Evolutionary conservation across 1,284 basidiomycete genomes (phyloP), one percentile per base, ranked within the genome.

Genomic region (Blastosporella zonata): DNA sequence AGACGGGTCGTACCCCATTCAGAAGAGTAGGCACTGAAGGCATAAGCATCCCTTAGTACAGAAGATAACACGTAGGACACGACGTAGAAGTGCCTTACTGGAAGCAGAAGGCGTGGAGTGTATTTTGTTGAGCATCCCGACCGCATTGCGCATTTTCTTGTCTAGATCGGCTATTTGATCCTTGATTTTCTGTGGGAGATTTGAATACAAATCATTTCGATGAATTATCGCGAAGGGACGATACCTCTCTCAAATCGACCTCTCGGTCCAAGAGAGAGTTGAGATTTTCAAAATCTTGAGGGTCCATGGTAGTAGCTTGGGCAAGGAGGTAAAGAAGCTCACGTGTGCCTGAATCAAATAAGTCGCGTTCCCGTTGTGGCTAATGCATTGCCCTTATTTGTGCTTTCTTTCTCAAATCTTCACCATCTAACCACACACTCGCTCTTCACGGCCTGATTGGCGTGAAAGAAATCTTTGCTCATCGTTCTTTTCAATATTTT

Each of bases 81-180:
- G 13, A 49, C 20, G 43, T 23, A 50, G 43, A 36, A 40, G 51
- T 13, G 3, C 62, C 75, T 59, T 62, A 90, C 87, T 71, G 46
- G 77, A 71, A 36, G 74, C 68, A 2, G 71, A 60, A n/a, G 78
- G 77, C 1, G 87, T 90, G 3, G 86, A 87, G 58, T 91, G 87
- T 27, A 90, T 81, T 57, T 79, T 85, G 67, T 85, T 88, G 51
- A 90, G 69, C 31, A 80, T 63, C 7, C 85, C 86, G 15, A 75
- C 69, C 68, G 87, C 79, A 2, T 71, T 73, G 15, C 88, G 77
- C 2, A 79, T 75, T 60, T 82, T 85, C 67, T 84, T 88, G 65
- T 90, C 87, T 6, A 90, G 71, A 57, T 84, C 79, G 13, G 72
- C 75, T 25, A 86, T 82, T 64, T 84, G 79, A 33, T 87, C 84